phyloP scores from a whole-genome alignment of 1,284 basidiomycete genomes.

The Fomitopsis palustris region DNA sequence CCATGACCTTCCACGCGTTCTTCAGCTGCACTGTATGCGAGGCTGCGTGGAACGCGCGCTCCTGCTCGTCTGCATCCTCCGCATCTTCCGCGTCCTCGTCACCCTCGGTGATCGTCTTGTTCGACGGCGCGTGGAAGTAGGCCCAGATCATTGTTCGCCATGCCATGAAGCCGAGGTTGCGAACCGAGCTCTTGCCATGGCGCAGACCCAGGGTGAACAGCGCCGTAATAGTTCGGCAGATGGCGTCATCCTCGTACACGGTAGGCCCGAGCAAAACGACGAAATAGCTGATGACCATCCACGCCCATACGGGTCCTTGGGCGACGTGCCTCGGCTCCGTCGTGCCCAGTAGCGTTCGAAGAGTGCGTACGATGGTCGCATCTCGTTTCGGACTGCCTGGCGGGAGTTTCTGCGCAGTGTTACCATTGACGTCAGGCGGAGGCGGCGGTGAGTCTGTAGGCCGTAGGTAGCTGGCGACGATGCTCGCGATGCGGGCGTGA shows the following conservation, averaged over 20 bases:
- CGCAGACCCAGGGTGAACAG: constrained; percentile 52
- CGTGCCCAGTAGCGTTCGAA: constrained; percentile 55
- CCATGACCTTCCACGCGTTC: constrained; percentile 48
- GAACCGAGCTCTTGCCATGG: constrained; percentile 57
- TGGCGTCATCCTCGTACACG: constrained; percentile 41
- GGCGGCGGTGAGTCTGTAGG: constrained; percentile 34
- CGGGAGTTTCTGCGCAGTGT: not conserved
- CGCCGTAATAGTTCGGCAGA: constrained; percentile 45
- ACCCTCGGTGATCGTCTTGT: constrained; percentile 26
- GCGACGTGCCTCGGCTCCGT: constrained; percentile 54
- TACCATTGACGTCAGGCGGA: constrained; percentile 19
- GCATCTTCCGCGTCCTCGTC: constrained; percentile 23
- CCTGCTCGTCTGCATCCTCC: constrained; percentile 24
- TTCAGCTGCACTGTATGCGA: constrained; percentile 28
- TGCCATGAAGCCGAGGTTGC: constrained; percentile 52
- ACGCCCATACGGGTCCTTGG: constrained; percentile 72
- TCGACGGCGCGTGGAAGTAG: constrained; percentile 49
- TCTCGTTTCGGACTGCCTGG: constrained; percentile 34
- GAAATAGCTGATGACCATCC: constrained; percentile 59
- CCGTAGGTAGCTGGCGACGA: constrained; percentile 36
- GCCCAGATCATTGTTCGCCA: constrained; percentile 67
- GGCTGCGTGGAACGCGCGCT: constrained; percentile 26
- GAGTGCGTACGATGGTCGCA: constrained; percentile 54
- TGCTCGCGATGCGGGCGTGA: constrained; percentile 50
- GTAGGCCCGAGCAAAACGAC: constrained; percentile 58